phyloP scores from a whole-genome alignment of 2,329 filamentous ascomycete species.

The Nothophaeocryptopus gaeumannii region DNA sequence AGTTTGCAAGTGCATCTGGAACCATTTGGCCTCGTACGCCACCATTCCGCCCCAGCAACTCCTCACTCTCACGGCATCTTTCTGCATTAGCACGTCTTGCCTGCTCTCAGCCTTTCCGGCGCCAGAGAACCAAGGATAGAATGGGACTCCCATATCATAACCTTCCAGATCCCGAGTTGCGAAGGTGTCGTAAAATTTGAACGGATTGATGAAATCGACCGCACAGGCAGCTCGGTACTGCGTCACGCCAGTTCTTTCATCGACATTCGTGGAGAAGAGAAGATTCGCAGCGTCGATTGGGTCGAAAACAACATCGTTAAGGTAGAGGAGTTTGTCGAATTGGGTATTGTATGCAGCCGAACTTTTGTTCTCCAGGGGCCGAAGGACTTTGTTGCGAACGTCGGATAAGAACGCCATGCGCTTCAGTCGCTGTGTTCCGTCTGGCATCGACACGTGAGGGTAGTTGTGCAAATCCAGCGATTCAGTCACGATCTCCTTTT shows the following conservation, averaged over 20 bases:
- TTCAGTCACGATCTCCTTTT: slow-evolving; percentile 56
- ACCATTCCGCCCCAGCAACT: slow-evolving; percentile 79
- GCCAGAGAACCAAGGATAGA: slow-evolving; percentile 65
- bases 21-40: slow-evolving; percentile 60
- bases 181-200: slow-evolving; percentile 71
- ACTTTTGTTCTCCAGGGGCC: slow-evolving; percentile 57
- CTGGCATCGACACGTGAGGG: slow-evolving; percentile 60
- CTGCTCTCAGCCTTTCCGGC: slow-evolving; percentile 53
- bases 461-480: slow-evolving; percentile 57
- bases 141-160: slow-evolving; percentile 59
- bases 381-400: slow-evolving; percentile 67
- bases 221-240: slow-evolving; percentile 67
- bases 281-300: slow-evolving; percentile 59
- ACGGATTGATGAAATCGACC: slow-evolving; percentile 66
- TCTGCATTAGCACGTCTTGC: slow-evolving; percentile 60
- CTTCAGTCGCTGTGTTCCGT: slow-evolving; percentile 63
- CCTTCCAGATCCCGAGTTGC: slow-evolving; percentile 67
- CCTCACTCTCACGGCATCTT: slow-evolving; percentile 64
- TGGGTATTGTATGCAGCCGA: slow-evolving; percentile 38
- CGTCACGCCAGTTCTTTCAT: slow-evolving; percentile 47
- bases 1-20: slow-evolving; percentile 43
- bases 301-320: slow-evolving; percentile 67
- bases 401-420: slow-evolving; percentile 72
- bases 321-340: slow-evolving; percentile 58
- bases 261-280: slow-evolving; percentile 61